phyloP scores from a whole-genome alignment of 2,329 filamentous ascomycete species.

The Orbilia blumenaviensis region DNA sequence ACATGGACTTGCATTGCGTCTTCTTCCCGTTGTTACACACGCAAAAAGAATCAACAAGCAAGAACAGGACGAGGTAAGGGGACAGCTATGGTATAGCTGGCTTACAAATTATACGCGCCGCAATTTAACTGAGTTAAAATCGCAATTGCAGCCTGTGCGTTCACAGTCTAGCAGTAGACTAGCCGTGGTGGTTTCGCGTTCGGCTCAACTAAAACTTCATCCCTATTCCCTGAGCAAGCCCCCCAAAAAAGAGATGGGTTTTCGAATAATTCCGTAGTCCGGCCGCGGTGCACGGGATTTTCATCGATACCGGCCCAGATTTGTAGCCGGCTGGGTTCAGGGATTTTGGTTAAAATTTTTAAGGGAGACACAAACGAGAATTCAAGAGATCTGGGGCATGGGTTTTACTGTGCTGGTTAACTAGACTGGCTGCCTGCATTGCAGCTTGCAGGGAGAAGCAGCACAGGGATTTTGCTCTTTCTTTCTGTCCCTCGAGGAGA shows the following conservation, averaged over 20 bases:
- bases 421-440: slow-evolving; percentile 28
- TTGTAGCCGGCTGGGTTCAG: slow-evolving; percentile 23
- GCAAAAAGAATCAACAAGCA: background rate
- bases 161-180: background rate
- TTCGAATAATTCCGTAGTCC: slow-evolving; percentile 6
- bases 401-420: background rate
- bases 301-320: slow-evolving; percentile 15
- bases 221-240: slow-evolving; percentile 23
- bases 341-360: slow-evolving; percentile 18
- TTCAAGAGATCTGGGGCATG: slow-evolving; percentile 13
- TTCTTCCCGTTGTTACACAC: slow-evolving; percentile 26
- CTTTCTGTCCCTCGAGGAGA: too few relatives aligned
- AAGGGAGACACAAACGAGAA: background rate
- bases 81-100: background rate
- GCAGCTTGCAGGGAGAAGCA: slow-evolving; percentile 18
- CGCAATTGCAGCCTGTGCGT: background rate
- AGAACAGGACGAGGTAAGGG: background rate
- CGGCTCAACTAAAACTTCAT: slow-evolving; percentile 21
- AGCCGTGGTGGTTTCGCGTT: background rate
- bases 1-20: slow-evolving; percentile 23
- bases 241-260: background rate
- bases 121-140: slow-evolving; percentile 18
- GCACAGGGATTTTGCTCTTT: slow-evolving; percentile 4
- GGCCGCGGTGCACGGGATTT: slow-evolving; percentile 12
- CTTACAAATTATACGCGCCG: slow-evolving; percentile 8